Evolutionary conservation across 2,329 filamentous ascomycete genomes (phyloP).

Genomic region (Knufia petricola): DNA sequence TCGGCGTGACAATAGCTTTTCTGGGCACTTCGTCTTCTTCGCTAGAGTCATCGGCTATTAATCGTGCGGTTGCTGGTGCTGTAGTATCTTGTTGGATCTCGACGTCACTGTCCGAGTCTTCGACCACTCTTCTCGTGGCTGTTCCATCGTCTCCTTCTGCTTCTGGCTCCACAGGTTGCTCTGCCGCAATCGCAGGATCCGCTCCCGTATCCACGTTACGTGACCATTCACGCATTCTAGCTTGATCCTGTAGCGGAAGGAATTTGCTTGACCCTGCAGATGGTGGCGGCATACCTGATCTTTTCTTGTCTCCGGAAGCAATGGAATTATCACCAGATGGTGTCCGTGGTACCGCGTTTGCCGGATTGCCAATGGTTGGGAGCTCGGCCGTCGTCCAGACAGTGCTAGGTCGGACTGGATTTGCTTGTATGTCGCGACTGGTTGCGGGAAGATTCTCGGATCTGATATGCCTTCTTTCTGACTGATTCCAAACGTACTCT

Average conservation of each 20-base stretch:
- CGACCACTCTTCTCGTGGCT: constrained; percentile 10
- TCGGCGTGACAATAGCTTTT: background rate
- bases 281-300: background rate
- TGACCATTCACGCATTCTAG: constrained; percentile 18
- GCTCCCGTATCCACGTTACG: constrained; percentile 14
- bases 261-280: constrained; percentile 1
- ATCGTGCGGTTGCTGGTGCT: background rate
- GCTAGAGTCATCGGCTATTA: constrained; percentile 8
- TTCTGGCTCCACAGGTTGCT: constrained; percentile 13
- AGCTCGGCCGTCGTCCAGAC: background rate
- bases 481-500: background rate
- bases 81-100: background rate
- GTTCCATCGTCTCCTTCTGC: constrained; percentile 1
- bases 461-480: background rate
- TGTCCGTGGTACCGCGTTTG: background rate
- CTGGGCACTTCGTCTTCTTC: constrained; percentile 1
- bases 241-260: constrained; percentile 11
- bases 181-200: constrained; percentile 17
- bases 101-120: constrained; percentile 17
- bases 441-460: background rate
- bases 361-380: background rate
- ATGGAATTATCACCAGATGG: background rate
- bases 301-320: background rate
- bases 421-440: background rate
- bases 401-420: background rate